A percentile compares a stretch with the other conserved stretches of the same genome.
phyloP scores from a whole-genome alignment of 2,329 filamentous ascomycete species.

The Fusarium sp. region DNA sequence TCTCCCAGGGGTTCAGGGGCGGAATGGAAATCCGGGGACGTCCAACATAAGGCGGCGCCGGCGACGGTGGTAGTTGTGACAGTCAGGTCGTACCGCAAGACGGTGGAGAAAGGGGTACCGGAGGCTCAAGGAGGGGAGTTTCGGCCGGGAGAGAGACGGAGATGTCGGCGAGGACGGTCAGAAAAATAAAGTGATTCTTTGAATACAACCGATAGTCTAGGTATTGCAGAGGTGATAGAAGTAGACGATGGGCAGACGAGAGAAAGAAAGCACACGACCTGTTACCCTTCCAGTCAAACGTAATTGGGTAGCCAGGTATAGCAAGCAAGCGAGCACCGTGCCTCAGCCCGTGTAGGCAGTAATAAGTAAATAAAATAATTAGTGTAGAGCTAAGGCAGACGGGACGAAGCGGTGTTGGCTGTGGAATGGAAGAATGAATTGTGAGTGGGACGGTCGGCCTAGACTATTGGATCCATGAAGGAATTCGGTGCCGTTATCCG shows the following conservation, averaged over 20 bases:
- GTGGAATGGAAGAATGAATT: conserved; percentile 24
- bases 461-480: conserved; percentile 41
- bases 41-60: conserved; percentile 38
- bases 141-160: conserved; percentile 23
- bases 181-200: background rate
- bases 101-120: conserved; percentile 40
- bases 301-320: conserved; percentile 1
- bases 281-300: conserved; percentile 51
- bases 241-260: conserved; percentile 4
- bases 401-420: conserved; percentile 37
- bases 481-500: conserved; percentile 24
- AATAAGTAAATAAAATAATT: background rate
- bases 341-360: conserved; percentile 15
- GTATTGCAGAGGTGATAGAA: background rate
- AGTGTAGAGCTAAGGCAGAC: conserved; percentile 24
- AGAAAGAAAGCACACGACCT: conserved; percentile 54
- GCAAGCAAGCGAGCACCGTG: background rate
- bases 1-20: conserved; percentile 39
- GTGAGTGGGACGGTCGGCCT: conserved; percentile 47
- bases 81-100: conserved; percentile 21
- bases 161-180: conserved; percentile 25
- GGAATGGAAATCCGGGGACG: conserved; percentile 38
- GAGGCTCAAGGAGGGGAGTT: conserved; percentile 27
- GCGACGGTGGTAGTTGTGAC: conserved; percentile 30
- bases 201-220: background rate